phyloP scores from a whole-genome alignment of 371 early-diverging fungal genomes.

The Mycotypha africana region DNA sequence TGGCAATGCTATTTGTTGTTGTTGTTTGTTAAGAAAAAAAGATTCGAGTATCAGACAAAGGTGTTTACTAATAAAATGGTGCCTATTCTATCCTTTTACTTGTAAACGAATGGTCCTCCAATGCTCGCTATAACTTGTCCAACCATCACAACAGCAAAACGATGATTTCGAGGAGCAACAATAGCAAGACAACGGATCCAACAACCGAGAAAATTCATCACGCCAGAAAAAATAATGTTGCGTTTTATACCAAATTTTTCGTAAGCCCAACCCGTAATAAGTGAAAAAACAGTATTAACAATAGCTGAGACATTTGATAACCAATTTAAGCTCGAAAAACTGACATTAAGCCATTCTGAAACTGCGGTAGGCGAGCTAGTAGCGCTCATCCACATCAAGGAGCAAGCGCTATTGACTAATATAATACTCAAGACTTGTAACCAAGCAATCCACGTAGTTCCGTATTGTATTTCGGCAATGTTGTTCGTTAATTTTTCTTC shows the following conservation, averaged over 20 bases:
- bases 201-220: constrained; percentile 11
- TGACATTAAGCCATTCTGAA: constrained; percentile 25
- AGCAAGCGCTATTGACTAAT: constrained; percentile 18
- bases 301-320: constrained; percentile 33
- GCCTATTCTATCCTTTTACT: constrained; percentile 3
- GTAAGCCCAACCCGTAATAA: constrained; percentile 28
- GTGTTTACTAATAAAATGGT: neutral
- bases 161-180: constrained; percentile 7
- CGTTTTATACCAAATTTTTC: constrained; percentile 29
- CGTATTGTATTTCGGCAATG: neutral
- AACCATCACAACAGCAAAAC: constrained; percentile 11
- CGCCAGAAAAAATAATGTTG: constrained; percentile 13
- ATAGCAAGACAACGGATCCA: constrained; percentile 20
- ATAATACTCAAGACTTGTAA: constrained; percentile 9
- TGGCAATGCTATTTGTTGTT: constrained; percentile 11
- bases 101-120: constrained; percentile 19
- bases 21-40: too few relatives aligned
- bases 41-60: too few relatives aligned
- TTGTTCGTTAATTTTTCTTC: too few relatives aligned
- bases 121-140: constrained; percentile 15
- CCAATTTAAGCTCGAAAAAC: constrained; percentile 27
- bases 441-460: constrained; percentile 19
- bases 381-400: constrained; percentile 29
- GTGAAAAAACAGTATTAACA: constrained; percentile 20
- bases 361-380: constrained; percentile 18